Conservation (phyloP, 192 early-diverging fungal species). For the Chytriomyces confervae region DNA sequence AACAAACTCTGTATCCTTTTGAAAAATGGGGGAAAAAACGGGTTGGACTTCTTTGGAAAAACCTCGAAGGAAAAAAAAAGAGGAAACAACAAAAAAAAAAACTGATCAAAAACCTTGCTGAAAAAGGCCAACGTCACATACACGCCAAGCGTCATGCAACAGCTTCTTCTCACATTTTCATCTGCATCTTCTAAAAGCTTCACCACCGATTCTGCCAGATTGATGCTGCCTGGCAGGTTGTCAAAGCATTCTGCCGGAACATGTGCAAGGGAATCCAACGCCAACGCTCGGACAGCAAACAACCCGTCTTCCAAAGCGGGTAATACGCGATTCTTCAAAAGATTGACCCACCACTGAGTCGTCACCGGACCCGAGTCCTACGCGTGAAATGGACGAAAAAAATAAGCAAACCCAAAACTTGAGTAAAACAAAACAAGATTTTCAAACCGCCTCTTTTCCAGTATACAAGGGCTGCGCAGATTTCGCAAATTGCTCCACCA, state of each 20-base stretch:
- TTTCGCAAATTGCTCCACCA: constrained; percentile 48
- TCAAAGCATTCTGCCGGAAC: constrained; percentile 35
- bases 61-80: not conserved
- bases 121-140: constrained; percentile 8
- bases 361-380: not conserved
- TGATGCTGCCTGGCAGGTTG: constrained; percentile 17
- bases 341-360: constrained; percentile 29
- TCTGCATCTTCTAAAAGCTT: constrained; percentile 53
- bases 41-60: too few species aligned
- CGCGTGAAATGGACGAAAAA: not conserved
- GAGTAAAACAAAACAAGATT: not conserved
- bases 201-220: not conserved
- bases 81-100: not conserved
- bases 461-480: not conserved
- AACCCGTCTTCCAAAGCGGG: constrained; percentile 21
- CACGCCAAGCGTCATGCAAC: constrained; percentile 67
- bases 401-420: not conserved
- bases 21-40: not conserved
- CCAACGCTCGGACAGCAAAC: constrained; percentile 41
- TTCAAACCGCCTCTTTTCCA: not conserved
- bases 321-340: constrained; percentile 27
- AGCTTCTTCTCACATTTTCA: constrained; percentile 61
- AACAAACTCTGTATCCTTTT: constrained; percentile 63
- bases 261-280: constrained; percentile 38
- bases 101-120: not conserved